Percentiles rank a stretch among this genome's conserved stretches.
These are phyloP conservation scores for Phytomonas sp. DNA, from an alignment of 208 protist species.

Conservation along the genomic window DNA sequence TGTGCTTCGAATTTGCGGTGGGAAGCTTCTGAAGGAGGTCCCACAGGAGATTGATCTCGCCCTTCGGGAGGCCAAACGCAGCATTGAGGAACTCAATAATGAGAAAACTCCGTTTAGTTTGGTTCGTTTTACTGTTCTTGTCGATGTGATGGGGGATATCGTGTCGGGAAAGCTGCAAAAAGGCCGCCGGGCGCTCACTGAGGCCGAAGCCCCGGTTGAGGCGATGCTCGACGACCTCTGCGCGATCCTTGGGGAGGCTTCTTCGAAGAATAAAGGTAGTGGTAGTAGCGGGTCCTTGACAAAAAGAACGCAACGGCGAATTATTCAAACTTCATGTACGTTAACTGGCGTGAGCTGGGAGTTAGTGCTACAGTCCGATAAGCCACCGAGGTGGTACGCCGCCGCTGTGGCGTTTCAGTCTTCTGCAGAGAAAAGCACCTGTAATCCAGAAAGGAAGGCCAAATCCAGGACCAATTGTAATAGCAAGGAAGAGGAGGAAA, in stretches of 20 bases:
- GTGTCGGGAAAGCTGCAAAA: constrained; percentile 39
- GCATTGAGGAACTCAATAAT: constrained; percentile 17
- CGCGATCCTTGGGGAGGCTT: constrained; percentile 27
- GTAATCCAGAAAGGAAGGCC: background rate
- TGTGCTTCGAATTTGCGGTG: constrained; percentile 66
- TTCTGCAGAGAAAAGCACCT: background rate
- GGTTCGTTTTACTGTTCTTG: constrained; percentile 42
- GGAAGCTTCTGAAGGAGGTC: constrained; percentile 73
- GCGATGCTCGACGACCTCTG: constrained; percentile 48
- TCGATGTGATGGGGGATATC: constrained; percentile 62
- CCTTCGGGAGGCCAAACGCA: constrained; percentile 31
- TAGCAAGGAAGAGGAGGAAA: background rate
- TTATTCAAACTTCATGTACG: constrained; percentile 50
- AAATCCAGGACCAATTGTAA: background rate
- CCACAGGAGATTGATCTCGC: constrained; percentile 46
- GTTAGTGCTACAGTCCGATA: constrained; percentile 28
- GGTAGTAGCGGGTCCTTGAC: constrained; percentile 11
- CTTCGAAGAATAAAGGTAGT: constrained; percentile 5
- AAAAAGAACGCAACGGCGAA: constrained; percentile 33
- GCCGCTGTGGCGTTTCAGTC: constrained; percentile 23
- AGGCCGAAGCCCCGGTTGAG: constrained; percentile 44
- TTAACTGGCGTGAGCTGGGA: constrained; percentile 44
- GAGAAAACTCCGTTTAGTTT: background rate
- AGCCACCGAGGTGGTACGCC: constrained; percentile 65
- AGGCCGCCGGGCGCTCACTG: constrained; percentile 29